phyloP scores from a whole-genome alignment of 2,329 filamentous ascomycete genomes.

The Hypoxylon sp. region DNA sequence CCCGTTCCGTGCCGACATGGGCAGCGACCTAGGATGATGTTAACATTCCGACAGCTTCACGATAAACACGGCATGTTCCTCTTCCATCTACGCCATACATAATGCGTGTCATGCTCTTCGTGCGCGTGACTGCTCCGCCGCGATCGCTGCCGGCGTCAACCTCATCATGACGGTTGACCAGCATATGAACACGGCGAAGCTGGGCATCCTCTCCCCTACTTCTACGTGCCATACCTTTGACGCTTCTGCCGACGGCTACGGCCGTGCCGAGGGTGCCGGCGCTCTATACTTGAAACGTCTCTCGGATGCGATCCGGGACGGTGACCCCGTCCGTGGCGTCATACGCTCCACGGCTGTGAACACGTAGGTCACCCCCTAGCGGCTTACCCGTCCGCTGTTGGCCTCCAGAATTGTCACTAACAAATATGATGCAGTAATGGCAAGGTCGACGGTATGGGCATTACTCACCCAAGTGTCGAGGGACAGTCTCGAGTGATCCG shows the following conservation, averaged over 20 bases:
- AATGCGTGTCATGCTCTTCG: conserved; percentile 42
- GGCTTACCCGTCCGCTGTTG: background rate
- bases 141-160: conserved; percentile 50
- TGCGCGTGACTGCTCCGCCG: conserved; percentile 43
- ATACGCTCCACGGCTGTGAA: conserved; percentile 37
- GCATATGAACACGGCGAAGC: conserved; percentile 43
- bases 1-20: no score
- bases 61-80: conserved; percentile 51
- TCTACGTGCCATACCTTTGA: conserved; percentile 44
- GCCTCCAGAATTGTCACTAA: no score
- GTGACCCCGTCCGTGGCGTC: conserved; percentile 29
- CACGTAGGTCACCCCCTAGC: background rate
- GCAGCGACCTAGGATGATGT: no score
- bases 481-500: conserved; percentile 38
- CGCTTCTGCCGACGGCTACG: conserved; percentile 33
- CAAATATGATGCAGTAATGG: no score
- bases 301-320: conserved; percentile 9
- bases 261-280: conserved; percentile 28
- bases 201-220: conserved; percentile 46
- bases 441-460: conserved; percentile 36
- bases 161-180: conserved; percentile 45
- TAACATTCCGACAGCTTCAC: no score
- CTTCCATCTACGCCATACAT: conserved; percentile 47
- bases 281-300: conserved; percentile 37
- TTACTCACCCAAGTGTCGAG: conserved; percentile 28